Evolutionary conservation across 1,284 basidiomycete genomes (phyloP).

Genomic region (Fomitopsis pinicola): DNA sequence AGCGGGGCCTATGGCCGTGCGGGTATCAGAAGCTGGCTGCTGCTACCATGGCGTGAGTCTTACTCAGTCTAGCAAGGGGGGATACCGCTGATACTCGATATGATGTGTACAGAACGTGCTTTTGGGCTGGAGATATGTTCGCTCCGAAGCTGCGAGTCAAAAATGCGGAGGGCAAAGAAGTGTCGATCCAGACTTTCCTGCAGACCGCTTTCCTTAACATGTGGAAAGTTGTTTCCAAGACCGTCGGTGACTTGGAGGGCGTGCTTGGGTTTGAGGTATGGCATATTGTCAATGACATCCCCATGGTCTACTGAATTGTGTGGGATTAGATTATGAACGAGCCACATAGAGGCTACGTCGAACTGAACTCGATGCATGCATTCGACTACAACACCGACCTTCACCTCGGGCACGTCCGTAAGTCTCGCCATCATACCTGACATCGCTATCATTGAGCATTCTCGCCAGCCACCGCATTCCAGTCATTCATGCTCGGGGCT

Average conservation of each 20-base stretch:
- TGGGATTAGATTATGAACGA: slow-evolving; percentile 83
- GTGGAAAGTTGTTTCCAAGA: slow-evolving; percentile 66
- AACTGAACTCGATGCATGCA: slow-evolving; percentile 75
- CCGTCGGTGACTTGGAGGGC: slow-evolving; percentile 71
- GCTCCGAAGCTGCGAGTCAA: slow-evolving; percentile 68
- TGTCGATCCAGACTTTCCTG: slow-evolving; percentile 78
- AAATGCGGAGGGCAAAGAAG: slow-evolving; percentile 39
- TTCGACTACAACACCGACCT: slow-evolving; percentile 96
- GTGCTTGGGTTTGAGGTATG: slow-evolving; percentile 87
- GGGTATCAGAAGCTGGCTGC: slow-evolving; percentile 89
- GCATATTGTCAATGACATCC: not conserved
- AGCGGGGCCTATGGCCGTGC: slow-evolving; percentile 85
- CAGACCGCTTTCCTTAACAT: slow-evolving; percentile 82
- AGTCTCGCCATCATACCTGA: slow-evolving; percentile 27
- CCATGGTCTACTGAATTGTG: not conserved
- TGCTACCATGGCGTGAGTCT: slow-evolving; percentile 80
- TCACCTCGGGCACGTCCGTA: slow-evolving; percentile 80
- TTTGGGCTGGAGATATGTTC: slow-evolving; percentile 88
- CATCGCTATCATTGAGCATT: not conserved
- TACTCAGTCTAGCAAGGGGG: too few relatives aligned
- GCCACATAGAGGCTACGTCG: slow-evolving; percentile 91
- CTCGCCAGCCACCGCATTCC: slow-evolving; percentile 66
- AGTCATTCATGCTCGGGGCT: slow-evolving; percentile 82
- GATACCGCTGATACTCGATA: not conserved
- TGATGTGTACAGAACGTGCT: slow-evolving; percentile 55